These are phyloP conservation scores for Thalassiosira ordinaria DNA, from an alignment of 352 stramenopile genomes.

Conservation along the genomic window DNA sequence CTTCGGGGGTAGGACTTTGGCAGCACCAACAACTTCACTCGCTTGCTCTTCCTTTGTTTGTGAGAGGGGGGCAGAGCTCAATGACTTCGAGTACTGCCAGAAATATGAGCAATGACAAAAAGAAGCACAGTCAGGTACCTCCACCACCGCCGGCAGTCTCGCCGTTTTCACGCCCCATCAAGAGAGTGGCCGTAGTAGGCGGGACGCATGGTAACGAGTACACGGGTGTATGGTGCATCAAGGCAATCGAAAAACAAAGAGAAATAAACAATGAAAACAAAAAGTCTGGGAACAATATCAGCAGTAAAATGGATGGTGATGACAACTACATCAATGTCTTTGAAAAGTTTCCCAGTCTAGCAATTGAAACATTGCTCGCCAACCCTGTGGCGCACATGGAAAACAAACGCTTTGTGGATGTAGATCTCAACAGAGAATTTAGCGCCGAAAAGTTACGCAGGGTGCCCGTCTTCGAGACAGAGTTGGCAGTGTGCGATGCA, in stretches of 20 bases:
- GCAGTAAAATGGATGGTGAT: background rate
- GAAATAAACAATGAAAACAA: constrained; percentile 16
- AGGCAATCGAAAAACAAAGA: constrained; percentile 60
- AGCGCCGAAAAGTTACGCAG: constrained; percentile 50
- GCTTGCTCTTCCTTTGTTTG: background rate
- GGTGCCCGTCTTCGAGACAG: constrained; percentile 3
- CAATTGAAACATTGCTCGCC: constrained; percentile 70
- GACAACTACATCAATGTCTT: constrained; percentile 29
- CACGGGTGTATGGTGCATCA: constrained; percentile 79
- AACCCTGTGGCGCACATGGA: constrained; percentile 76
- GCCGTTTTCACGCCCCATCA: constrained; percentile 17
- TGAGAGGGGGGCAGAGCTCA: background rate
- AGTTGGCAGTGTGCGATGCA: constrained; percentile 22
- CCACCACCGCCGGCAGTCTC: constrained; percentile 9
- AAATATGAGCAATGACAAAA: background rate
- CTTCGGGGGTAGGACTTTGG: background rate
- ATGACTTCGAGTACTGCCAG: background rate
- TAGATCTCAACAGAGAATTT: constrained; percentile 86
- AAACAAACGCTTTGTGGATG: constrained; percentile 82
- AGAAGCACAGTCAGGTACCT: background rate
- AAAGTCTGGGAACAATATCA: background rate
- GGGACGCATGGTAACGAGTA: constrained; percentile 87
- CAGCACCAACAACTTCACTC: background rate
- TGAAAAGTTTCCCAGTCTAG: constrained; percentile 44
- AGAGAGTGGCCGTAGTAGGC: constrained; percentile 62